phyloP scores from a whole-genome alignment of 345 rosid species.

The Populus nigra region DNA sequence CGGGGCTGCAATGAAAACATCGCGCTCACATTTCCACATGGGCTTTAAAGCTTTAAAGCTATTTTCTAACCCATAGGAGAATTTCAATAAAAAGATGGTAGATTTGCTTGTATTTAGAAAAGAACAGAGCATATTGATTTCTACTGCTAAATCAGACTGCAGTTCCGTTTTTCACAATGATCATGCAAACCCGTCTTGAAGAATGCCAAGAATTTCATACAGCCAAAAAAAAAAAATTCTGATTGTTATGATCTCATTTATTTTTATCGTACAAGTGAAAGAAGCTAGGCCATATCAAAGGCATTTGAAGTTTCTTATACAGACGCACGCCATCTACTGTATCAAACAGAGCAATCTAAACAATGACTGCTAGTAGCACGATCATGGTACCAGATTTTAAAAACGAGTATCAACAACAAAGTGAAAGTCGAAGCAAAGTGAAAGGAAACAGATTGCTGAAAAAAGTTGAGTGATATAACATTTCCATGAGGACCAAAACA shows the following conservation, averaged over 20 bases:
- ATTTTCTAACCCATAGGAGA: background rate
- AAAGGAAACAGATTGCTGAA: background rate
- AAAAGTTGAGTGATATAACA: background rate
- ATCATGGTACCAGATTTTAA: background rate
- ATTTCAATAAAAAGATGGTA: too few relatives aligned
- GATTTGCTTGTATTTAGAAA: too few relatives aligned
- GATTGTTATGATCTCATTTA: background rate
- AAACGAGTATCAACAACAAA: background rate
- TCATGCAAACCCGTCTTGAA: background rate
- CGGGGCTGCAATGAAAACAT: too few relatives aligned
- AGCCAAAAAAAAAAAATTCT: too few relatives aligned
- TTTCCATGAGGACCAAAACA: conserved; percentile 1
- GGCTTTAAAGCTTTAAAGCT: too few relatives aligned
- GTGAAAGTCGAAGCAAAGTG: background rate
- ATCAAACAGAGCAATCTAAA: background rate
- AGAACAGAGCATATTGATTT: background rate
- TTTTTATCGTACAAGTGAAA: background rate
- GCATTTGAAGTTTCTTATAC: background rate
- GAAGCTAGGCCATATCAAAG: background rate
- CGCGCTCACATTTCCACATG: too few relatives aligned
- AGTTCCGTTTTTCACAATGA: background rate
- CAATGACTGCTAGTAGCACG: background rate
- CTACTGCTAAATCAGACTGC: background rate
- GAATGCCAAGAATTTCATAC: too few relatives aligned
- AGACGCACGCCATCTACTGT: background rate